Evolutionary conservation across 2,329 filamentous ascomycete genomes (phyloP).

Genomic region (Pseudogymnoascus sp.): DNA sequence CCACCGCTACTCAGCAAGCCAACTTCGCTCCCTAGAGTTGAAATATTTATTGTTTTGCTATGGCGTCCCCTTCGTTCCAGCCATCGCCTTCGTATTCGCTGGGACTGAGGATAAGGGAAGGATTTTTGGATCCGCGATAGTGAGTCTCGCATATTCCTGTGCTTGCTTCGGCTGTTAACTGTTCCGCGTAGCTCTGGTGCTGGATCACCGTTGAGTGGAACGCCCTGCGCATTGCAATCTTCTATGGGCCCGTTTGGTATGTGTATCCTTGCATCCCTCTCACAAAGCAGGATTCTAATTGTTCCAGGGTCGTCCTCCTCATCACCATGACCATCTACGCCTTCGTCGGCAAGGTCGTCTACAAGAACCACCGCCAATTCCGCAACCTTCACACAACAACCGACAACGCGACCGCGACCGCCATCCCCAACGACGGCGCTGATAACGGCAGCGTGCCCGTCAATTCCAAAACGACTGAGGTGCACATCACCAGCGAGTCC

Average conservation of each 20-base stretch:
- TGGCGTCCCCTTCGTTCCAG: slow-evolving; percentile 44
- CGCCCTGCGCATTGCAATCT: slow-evolving; percentile 61
- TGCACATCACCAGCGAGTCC: slow-evolving; percentile 48
- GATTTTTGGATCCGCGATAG: slow-evolving; percentile 31
- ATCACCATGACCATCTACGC: slow-evolving; percentile 57
- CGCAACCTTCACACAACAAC: slow-evolving; percentile 41
- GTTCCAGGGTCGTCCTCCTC: slow-evolving; percentile 46
- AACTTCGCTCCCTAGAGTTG: slow-evolving; percentile 44
- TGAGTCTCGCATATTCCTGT: slow-evolving; percentile 35
- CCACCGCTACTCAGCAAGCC: slow-evolving; percentile 40
- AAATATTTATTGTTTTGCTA: slow-evolving; percentile 47
- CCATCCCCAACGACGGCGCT: neutral
- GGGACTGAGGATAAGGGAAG: slow-evolving; percentile 26
- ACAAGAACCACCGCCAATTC: slow-evolving; percentile 55
- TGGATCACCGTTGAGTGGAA: slow-evolving; percentile 64
- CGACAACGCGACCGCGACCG: slow-evolving; percentile 32
- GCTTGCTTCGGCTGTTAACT: slow-evolving; percentile 17
- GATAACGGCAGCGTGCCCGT: neutral
- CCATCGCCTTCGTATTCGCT: slow-evolving; percentile 46
- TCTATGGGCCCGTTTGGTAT: slow-evolving; percentile 65
- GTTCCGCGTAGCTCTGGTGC: slow-evolving; percentile 64
- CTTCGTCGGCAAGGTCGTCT: slow-evolving; percentile 55
- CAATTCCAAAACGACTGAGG: slow-evolving; percentile 47
- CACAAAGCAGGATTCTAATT: slow-evolving; percentile 16
- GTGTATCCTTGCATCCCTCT: slow-evolving; percentile 13